Percentiles rank a stretch among this genome's conserved stretches.
phyloP scores from a whole-genome alignment of 2,329 filamentous ascomycete species.

The Diplodia intermedia region DNA sequence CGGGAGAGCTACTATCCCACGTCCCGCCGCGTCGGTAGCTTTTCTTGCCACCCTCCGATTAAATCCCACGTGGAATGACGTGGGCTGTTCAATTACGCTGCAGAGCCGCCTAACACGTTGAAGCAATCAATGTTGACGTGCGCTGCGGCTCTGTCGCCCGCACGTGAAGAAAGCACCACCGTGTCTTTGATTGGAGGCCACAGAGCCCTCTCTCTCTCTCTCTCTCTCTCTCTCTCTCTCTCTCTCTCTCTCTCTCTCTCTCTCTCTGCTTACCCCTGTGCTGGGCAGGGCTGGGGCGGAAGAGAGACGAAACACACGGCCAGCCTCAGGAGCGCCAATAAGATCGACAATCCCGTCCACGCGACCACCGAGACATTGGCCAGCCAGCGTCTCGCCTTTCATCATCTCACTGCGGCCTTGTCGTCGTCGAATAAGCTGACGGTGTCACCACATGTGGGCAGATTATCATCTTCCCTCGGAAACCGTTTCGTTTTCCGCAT shows the following conservation, averaged over 20 bases:
- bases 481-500: not conserved
- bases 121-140: not conserved
- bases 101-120: not conserved
- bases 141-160: slow-evolving; percentile 19
- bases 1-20: slow-evolving; percentile 5
- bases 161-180: not conserved
- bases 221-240: too few species aligned
- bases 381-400: not conserved
- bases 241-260: too few species aligned
- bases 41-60: not conserved
- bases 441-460: slow-evolving; percentile 10
- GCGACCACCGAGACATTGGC: not conserved
- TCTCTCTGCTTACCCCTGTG: not conserved
- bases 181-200: not conserved
- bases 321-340: not conserved
- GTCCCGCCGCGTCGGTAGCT: slow-evolving; percentile 2
- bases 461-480: not conserved
- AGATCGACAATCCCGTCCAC: not conserved
- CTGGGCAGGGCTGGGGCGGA: not conserved
- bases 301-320: slow-evolving; percentile 1
- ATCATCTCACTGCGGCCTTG: not conserved
- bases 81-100: not conserved
- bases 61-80: slow-evolving; percentile 18
- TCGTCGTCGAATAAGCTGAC: not conserved
- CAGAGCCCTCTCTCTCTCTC: not conserved